Evolutionary conservation across 78 protist genomes (phyloP).

Genomic region (Dictyostelium capitatum): DNA sequence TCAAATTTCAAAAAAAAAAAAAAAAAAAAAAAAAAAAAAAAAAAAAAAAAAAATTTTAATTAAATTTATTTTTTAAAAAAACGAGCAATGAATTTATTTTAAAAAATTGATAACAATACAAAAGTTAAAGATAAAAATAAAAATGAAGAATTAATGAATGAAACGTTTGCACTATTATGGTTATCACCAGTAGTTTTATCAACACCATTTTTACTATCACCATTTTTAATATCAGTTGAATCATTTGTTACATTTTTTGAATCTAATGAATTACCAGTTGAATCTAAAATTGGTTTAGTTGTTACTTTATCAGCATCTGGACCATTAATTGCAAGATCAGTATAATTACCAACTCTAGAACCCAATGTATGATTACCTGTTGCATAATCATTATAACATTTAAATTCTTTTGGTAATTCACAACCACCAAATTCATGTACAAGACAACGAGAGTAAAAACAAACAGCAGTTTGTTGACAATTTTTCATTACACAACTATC

Average conservation of each 20-base stretch:
- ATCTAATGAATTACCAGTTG: not conserved
- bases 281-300: not conserved
- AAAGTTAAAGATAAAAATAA: no score
- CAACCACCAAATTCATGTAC: slow-evolving; percentile 26
- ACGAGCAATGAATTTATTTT: no score
- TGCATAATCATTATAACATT: not conserved
- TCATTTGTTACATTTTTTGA: not conserved
- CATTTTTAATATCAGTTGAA: no score
- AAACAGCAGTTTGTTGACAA: slow-evolving; percentile 16
- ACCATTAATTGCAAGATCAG: not conserved
- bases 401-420: slow-evolving; percentile 2
- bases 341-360: not conserved
- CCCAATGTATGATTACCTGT: not conserved
- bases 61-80: no score
- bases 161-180: no score
- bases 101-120: no score
- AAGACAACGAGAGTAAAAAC: slow-evolving; percentile 33
- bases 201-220: no score
- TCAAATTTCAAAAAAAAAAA: no score
- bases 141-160: no score
- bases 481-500: slow-evolving; percentile 8
- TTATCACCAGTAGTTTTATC: no score
- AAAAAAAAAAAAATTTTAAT: no score
- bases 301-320: not conserved
- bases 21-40: no score